Evolutionary conservation across 2,329 filamentous ascomycete genomes (phyloP).

Genomic region (Phyllachora maydis): DNA sequence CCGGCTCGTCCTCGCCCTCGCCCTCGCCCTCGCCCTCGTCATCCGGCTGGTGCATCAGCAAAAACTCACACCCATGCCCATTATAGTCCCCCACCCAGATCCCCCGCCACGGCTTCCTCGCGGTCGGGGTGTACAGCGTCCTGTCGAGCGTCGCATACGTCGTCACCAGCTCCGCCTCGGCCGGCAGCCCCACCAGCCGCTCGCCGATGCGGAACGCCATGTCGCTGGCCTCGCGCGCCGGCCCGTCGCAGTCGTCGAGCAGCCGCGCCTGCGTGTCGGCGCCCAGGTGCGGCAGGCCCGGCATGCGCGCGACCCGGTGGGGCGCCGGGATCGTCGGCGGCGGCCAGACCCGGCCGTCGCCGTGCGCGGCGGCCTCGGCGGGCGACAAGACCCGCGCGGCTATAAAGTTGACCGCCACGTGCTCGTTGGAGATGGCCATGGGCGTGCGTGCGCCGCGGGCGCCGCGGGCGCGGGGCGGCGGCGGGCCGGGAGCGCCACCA

Average conservation of each 20-base stretch:
- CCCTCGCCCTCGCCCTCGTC: conserved; percentile 19
- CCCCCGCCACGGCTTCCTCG: conserved; percentile 63
- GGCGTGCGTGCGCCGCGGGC: no score
- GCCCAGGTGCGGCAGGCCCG: not conserved
- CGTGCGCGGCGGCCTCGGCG: no score
- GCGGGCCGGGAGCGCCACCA: no score
- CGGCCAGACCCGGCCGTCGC: conserved; percentile 60
- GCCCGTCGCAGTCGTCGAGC: not conserved
- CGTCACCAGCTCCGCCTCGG: conserved; percentile 30
- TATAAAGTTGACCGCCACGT: no score
- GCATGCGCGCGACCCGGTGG: conserved; percentile 23
- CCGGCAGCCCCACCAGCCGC: conserved; percentile 55
- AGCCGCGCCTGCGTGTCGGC: no score
- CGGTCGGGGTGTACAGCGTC: conserved; percentile 59
- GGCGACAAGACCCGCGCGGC: no score
- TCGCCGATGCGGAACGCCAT: conserved; percentile 53
- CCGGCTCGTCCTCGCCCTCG: conserved; percentile 13
- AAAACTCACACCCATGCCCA: conserved; percentile 72
- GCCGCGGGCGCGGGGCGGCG: no score
- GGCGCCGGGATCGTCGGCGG: conserved; percentile 46
- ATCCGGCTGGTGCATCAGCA: conserved; percentile 61
- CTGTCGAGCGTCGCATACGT: conserved; percentile 56
- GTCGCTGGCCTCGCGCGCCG: conserved; percentile 35
- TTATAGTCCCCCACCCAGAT: conserved; percentile 89
- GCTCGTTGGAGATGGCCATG: no score